Conservation (phyloP, 108 stramenopile species). For the Cyclotella sp. region DNA sequence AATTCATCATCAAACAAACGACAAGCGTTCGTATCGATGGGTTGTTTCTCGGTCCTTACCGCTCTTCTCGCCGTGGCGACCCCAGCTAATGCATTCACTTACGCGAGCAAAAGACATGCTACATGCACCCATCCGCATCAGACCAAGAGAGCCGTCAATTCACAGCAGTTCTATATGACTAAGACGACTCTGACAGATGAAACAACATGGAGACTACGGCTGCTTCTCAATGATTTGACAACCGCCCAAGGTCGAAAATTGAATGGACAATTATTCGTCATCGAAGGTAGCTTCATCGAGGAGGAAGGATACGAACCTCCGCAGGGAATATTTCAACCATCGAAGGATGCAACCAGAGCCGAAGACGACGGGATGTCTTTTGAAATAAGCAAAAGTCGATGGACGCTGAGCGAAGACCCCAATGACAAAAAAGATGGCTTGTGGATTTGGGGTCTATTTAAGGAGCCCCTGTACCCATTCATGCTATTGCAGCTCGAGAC, state of each 20-base stretch:
- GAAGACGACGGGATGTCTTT: conserved; percentile 35
- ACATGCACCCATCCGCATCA: background rate
- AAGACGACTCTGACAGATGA: conserved; percentile 77
- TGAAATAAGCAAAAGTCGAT: conserved; percentile 62
- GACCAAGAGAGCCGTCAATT: background rate
- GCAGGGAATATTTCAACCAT: conserved; percentile 65
- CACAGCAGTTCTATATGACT: conserved; percentile 14
- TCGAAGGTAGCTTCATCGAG: conserved; percentile 76
- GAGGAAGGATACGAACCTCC: conserved; percentile 91
- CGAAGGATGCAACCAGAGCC: conserved; percentile 2
- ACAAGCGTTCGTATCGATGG: background rate
- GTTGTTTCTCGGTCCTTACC: background rate
- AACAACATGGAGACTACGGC: conserved; percentile 79
- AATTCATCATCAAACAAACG: background rate
- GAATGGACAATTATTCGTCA: conserved; percentile 61
- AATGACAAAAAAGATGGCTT: conserved; percentile 87
- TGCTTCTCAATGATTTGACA: conserved; percentile 64
- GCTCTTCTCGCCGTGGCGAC: background rate
- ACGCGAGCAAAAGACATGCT: background rate
- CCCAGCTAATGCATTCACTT: background rate
- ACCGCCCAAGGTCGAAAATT: conserved; percentile 68
- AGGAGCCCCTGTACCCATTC: conserved; percentile 91
- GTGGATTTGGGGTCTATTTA: conserved; percentile 93
- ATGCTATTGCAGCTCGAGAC: conserved; percentile 83
- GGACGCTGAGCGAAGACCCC: conserved; percentile 88